These are phyloP conservation scores for Scheffersomyces stipitis DNA, from an alignment of 805 yeast genomes.

Conservation along the genomic window DNA sequence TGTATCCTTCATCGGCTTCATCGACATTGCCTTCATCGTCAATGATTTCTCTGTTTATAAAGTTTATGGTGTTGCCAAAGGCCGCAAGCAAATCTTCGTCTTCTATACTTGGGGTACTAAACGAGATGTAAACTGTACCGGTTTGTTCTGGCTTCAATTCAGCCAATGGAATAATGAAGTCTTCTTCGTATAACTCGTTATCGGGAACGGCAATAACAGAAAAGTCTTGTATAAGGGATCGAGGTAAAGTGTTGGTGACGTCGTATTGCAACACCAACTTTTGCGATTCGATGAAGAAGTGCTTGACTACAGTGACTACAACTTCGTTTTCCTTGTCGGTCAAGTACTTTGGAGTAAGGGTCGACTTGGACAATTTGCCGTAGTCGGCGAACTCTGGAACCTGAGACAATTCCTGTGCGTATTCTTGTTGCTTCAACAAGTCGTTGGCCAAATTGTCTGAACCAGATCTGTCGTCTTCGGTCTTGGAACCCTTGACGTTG, in stretches of 20 bases:
- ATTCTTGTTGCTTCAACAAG: slow-evolving; percentile 57
- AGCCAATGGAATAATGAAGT: slow-evolving; percentile 72
- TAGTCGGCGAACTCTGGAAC: slow-evolving; percentile 72
- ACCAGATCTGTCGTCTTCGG: slow-evolving; percentile 15
- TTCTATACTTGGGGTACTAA: slow-evolving; percentile 55
- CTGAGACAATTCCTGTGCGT: slow-evolving; percentile 64
- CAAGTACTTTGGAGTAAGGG: slow-evolving; percentile 57
- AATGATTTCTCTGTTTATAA: slow-evolving; percentile 77
- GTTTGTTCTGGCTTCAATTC: slow-evolving; percentile 67
- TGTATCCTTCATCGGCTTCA: slow-evolving; percentile 77
- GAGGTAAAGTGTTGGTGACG: slow-evolving; percentile 80
- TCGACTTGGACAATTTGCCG: slow-evolving; percentile 75
- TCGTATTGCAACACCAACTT: slow-evolving; percentile 78
- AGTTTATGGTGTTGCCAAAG: slow-evolving; percentile 68
- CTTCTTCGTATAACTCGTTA: slow-evolving; percentile 57
- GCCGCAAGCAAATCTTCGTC: slow-evolving; percentile 36
- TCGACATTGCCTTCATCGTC: slow-evolving; percentile 66
- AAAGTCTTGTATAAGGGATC: slow-evolving; percentile 74
- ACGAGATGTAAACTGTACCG: slow-evolving; percentile 78
- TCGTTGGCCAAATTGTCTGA: slow-evolving; percentile 23
- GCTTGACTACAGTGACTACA: slow-evolving; percentile 81
- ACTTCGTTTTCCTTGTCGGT: slow-evolving; percentile 94
- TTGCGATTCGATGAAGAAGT: slow-evolving; percentile 66
- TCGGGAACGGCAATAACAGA: slow-evolving; percentile 68
- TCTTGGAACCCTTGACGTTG: slow-evolving; percentile 11